Conservation (phyloP, 805 yeast species). For the Saccharomycopsis selenospora region DNA sequence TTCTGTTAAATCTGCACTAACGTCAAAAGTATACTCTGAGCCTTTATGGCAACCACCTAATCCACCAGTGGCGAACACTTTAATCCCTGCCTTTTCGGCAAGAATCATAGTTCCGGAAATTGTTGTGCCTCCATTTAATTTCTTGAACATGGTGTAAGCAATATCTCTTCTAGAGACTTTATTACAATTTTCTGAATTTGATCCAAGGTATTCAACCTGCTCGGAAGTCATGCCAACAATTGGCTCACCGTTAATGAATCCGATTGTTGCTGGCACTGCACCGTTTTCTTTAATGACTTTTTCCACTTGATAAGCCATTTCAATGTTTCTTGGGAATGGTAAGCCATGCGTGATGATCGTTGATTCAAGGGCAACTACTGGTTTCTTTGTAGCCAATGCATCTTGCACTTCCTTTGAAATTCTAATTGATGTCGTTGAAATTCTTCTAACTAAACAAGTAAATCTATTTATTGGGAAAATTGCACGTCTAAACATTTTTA, state of each 20-base stretch:
- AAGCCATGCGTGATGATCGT: slow-evolving; percentile 88
- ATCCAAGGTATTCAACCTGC: slow-evolving; percentile 49
- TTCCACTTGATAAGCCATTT: slow-evolving; percentile 70
- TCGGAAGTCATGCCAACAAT: slow-evolving; percentile 50
- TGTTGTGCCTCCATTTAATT: slow-evolving; percentile 79
- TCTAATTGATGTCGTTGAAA: slow-evolving; percentile 16
- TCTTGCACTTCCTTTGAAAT: slow-evolving; percentile 45
- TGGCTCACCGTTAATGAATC: slow-evolving; percentile 65
- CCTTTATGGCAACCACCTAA: slow-evolving; percentile 87
- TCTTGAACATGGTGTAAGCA: slow-evolving; percentile 57
- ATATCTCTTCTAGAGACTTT: slow-evolving; percentile 81
- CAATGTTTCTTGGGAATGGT: slow-evolving; percentile 69
- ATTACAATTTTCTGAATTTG: slow-evolving; percentile 26
- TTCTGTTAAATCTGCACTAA: slow-evolving; percentile 84
- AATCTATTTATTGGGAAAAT: no score
- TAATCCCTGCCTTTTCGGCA: slow-evolving; percentile 66
- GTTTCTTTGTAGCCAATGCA: slow-evolving; percentile 50
- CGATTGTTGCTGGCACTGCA: slow-evolving; percentile 80
- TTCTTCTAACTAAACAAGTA: no score
- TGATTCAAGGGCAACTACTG: slow-evolving; percentile 78
- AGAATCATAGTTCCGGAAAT: slow-evolving; percentile 84
- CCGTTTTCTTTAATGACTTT: slow-evolving; percentile 49
- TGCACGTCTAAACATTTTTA: no score
- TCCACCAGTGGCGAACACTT: slow-evolving; percentile 89
- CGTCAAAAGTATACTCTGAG: slow-evolving; percentile 67